Percentiles rank a stretch among this genome's conserved stretches.
Evolutionary conservation across 139 green algal genomes (phyloP).

Genomic region (Coccomyxa sp.): DNA sequence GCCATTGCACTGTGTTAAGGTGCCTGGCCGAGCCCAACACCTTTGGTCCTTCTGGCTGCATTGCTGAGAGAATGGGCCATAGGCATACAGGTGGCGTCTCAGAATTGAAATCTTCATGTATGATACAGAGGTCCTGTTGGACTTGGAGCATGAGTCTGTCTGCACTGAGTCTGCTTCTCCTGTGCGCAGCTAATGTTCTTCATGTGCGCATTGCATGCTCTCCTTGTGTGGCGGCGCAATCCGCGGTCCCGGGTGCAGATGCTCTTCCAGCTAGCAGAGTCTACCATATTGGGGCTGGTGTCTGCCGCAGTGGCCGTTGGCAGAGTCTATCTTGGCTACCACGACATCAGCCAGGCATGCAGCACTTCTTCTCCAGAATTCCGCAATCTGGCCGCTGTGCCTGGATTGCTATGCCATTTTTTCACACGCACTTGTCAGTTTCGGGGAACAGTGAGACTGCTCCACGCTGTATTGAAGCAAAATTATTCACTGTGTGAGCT

Average conservation of each 20-base stretch:
- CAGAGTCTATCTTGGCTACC: not conserved
- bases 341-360: not conserved
- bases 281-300: not conserved
- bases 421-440: not conserved
- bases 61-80: too few species aligned
- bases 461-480: not conserved
- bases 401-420: not conserved
- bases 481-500: not conserved
- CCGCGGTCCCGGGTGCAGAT: not conserved
- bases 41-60: too few species aligned
- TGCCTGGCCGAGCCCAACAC: too few species aligned
- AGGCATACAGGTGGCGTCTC: too few species aligned
- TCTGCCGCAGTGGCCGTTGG: not conserved
- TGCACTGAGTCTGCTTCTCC: too few species aligned
- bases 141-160: too few species aligned
- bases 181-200: not conserved
- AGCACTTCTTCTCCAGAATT: not conserved
- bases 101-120: too few species aligned
- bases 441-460: not conserved
- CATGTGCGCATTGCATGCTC: not conserved
- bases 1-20: too few species aligned
- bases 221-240: not conserved
- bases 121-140: too few species aligned
- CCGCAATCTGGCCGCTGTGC: not conserved
- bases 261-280: not conserved